These are phyloP conservation scores for Ulmus americana DNA, from an alignment of 331 rosid genomes.

Conservation along the genomic window DNA sequence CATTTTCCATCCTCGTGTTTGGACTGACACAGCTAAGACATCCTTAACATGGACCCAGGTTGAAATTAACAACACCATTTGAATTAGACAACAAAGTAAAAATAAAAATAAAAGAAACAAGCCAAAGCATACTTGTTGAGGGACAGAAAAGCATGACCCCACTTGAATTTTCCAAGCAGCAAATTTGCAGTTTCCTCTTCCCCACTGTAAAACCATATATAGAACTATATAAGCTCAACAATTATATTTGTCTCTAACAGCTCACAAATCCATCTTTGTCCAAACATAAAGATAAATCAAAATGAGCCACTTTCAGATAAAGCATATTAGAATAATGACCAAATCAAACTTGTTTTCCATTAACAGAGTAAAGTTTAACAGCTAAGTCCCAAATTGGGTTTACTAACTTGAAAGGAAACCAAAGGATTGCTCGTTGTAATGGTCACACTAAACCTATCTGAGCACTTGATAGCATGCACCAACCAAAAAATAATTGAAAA, in stretches of 20 bases:
- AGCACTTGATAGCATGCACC: background rate
- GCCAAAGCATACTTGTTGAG: conserved; percentile 56
- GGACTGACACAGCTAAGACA: background rate
- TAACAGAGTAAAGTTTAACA: background rate
- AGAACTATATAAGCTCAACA: conserved; percentile 4
- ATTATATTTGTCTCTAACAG: background rate
- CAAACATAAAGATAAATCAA: background rate
- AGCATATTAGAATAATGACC: background rate
- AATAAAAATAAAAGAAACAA: background rate
- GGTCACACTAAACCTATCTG: background rate
- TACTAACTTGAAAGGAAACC: background rate
- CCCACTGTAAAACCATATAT: conserved; percentile 53
- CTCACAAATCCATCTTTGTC: conserved; percentile 2
- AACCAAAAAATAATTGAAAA: background rate
- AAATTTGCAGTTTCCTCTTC: conserved; percentile 82
- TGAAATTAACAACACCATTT: background rate
- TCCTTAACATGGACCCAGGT: background rate
- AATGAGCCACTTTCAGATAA: background rate
- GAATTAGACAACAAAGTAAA: background rate
- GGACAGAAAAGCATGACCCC: conserved; percentile 93
- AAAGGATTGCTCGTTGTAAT: background rate
- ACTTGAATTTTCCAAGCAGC: conserved; percentile 86
- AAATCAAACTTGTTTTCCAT: background rate
- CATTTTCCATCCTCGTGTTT: background rate
- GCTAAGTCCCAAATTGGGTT: background rate